Evolutionary conservation across 2,329 filamentous ascomycete genomes (phyloP).

Genomic region (Xylariaceae sp.): DNA sequence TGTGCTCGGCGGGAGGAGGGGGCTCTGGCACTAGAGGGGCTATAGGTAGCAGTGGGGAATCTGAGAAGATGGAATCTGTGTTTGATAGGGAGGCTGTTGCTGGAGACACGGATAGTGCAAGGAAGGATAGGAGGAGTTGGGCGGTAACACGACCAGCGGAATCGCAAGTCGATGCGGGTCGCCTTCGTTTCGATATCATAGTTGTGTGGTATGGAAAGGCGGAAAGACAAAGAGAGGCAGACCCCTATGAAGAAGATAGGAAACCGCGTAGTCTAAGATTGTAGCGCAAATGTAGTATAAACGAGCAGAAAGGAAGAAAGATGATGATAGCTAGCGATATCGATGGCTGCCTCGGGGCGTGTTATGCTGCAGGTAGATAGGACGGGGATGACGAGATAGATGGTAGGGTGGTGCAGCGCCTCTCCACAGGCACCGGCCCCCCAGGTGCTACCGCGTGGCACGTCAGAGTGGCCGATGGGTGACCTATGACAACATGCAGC

Average conservation of each 20-base stretch:
- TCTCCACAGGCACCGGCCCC: no score
- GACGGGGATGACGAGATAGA: constrained; percentile 20
- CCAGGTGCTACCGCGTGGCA: constrained; percentile 22
- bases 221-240: neutral
- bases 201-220: constrained; percentile 7
- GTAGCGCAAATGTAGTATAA: no score
- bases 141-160: constrained; percentile 69
- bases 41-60: constrained; percentile 51
- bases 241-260: neutral
- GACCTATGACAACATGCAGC: constrained; percentile 20
- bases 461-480: neutral
- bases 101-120: constrained; percentile 60
- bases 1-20: constrained; percentile 58
- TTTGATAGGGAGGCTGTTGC: constrained; percentile 43
- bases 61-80: constrained; percentile 51
- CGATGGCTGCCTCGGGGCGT: constrained; percentile 12
- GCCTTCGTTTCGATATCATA: constrained; percentile 39
- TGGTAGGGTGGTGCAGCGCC: constrained; percentile 5
- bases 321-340: neutral
- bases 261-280: neutral
- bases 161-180: constrained; percentile 47
- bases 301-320: neutral
- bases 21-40: constrained; percentile 49
- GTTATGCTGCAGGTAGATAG: neutral
- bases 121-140: constrained; percentile 68